A percentile compares a stretch with the other conserved stretches of the same genome.
Evolutionary conservation across 148 eudicot genomes (phyloP).

Genomic region (Amaranthus cruentus): DNA sequence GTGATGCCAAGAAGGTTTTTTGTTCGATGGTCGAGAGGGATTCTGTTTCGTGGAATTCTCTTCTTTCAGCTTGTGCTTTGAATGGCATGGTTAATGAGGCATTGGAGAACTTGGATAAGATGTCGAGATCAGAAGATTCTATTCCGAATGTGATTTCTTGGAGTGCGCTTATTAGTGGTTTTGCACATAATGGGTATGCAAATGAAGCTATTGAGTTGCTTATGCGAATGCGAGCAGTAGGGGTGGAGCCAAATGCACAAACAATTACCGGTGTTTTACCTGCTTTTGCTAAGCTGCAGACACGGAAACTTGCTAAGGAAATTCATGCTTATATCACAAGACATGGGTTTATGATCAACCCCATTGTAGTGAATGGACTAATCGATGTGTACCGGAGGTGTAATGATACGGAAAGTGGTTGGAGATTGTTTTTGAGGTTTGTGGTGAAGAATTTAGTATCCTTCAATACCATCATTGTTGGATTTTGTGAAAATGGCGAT

Average conservation of each 20-base stretch:
- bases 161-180: constrained; percentile 54
- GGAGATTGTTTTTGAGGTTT: constrained; percentile 30
- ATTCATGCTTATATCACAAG: constrained; percentile 49
- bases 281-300: constrained; percentile 44
- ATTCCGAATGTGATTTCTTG: constrained; percentile 49
- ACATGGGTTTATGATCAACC: constrained; percentile 34
- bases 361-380: constrained; percentile 50
- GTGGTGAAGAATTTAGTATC: constrained; percentile 41
- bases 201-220: constrained; percentile 44
- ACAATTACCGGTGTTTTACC: constrained; percentile 54
- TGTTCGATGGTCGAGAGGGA: constrained; percentile 32
- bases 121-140: constrained; percentile 29
- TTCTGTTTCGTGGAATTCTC: constrained; percentile 57
- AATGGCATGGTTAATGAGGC: constrained; percentile 47
- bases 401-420: constrained; percentile 42
- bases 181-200: constrained; percentile 46
- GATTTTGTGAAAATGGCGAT: constrained; percentile 45
- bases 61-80: constrained; percentile 41
- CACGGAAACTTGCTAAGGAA: constrained; percentile 39
- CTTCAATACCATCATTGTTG: constrained; percentile 55
- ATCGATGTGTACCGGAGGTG: constrained; percentile 56
- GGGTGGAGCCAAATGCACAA: constrained; percentile 47
- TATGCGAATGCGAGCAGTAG: constrained; percentile 33
- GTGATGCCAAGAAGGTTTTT: constrained; percentile 37
- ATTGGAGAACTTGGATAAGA: constrained; percentile 37